These are phyloP conservation scores for Colletotrichum euphorbiae DNA, from an alignment of 2,329 filamentous ascomycete genomes.

Conservation along the genomic window DNA sequence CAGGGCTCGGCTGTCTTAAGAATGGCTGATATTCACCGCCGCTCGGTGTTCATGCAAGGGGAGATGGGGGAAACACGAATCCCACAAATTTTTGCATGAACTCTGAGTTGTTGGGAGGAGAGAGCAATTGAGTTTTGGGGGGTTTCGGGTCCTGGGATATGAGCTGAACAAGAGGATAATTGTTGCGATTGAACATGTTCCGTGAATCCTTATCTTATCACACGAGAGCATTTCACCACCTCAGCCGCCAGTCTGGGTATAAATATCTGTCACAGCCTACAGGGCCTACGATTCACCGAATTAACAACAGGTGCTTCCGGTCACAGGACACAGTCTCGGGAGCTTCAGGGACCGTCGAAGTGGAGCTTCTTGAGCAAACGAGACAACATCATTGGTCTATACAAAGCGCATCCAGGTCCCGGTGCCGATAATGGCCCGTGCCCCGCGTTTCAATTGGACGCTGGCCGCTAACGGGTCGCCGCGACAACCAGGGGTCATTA, in stretches of 20 bases:
- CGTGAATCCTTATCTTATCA: no score
- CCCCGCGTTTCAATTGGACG: neutral
- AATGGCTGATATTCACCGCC: slow-evolving; percentile 32
- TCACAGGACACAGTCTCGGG: slow-evolving; percentile 26
- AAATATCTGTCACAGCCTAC: neutral
- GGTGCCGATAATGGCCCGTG: slow-evolving; percentile 28
- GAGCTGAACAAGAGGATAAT: neutral
- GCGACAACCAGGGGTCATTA: slow-evolving; percentile 28
- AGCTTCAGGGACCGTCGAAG: slow-evolving; percentile 33
- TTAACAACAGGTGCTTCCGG: neutral
- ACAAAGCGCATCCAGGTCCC: neutral
- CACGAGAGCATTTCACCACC: no score
- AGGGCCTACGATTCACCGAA: neutral
- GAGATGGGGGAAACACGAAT: neutral
- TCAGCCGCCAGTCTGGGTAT: neutral
- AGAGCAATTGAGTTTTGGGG: neutral
- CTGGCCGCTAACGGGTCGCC: slow-evolving; percentile 15
- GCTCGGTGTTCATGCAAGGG: slow-evolving; percentile 36
- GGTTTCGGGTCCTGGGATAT: neutral
- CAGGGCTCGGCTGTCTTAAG: slow-evolving; percentile 30
- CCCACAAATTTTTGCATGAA: slow-evolving; percentile 8
- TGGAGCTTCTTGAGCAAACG: neutral
- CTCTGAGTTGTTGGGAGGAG: neutral
- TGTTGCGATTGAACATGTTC: no score
- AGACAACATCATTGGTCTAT: neutral